Evolutionary conservation across 2,329 filamentous ascomycete species (phyloP).

Genomic region (Pseudomassariella vexata): DNA sequence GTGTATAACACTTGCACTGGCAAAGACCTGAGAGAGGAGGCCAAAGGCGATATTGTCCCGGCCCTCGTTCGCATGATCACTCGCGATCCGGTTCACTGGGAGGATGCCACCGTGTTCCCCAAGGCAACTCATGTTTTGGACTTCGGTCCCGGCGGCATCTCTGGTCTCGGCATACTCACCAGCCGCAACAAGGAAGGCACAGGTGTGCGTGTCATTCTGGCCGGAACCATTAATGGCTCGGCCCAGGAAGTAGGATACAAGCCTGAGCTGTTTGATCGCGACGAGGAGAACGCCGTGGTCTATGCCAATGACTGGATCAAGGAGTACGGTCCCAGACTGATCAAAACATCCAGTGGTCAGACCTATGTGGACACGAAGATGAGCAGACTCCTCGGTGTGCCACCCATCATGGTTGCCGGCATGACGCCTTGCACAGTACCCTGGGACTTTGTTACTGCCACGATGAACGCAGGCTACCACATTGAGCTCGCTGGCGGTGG

Average conservation of each 20-base stretch:
- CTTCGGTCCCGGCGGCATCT: conserved; percentile 95
- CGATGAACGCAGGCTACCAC: conserved; percentile 93
- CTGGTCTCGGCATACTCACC: conserved; percentile 88
- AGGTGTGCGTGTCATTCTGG: conserved; percentile 91
- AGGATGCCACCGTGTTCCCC: conserved; percentile 86
- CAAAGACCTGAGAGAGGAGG: conserved; percentile 68
- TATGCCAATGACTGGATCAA: conserved; percentile 98
- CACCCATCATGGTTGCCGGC: conserved; percentile 84
- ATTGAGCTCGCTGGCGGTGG: conserved; percentile 87
- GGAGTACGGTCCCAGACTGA: conserved; percentile 86
- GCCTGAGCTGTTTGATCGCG: conserved; percentile 92
- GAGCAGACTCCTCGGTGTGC: conserved; percentile 77
- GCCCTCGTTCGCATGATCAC: conserved; percentile 89
- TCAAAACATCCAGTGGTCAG: conserved; percentile 82
- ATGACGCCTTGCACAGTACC: conserved; percentile 90
- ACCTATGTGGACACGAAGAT: conserved; percentile 97
- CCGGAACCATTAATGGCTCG: conserved; percentile 86
- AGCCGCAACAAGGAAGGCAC: conserved; percentile 99
- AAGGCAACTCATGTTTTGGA: conserved; percentile 90
- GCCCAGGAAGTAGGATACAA: conserved; percentile 94
- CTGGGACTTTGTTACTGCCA: conserved; percentile 87
- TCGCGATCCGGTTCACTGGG: conserved; percentile 91
- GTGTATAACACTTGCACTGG: conserved; percentile 90
- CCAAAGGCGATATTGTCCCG: conserved; percentile 76
- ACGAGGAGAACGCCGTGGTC: conserved; percentile 89